Conservation (phyloP, 257 asterid genomes). For the Nicotiana attenuata region DNA sequence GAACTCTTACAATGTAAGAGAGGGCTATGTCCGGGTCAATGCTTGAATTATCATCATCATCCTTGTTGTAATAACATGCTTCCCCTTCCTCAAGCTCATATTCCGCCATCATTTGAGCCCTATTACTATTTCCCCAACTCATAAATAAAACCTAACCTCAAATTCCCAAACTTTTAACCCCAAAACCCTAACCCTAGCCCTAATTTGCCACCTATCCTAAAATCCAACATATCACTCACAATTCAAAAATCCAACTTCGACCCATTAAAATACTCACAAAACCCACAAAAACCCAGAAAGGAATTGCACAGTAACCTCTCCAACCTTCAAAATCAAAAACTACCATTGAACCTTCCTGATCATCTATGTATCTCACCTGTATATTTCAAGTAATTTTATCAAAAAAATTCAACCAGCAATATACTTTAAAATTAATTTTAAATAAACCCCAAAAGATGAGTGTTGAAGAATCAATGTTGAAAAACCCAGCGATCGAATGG, state of each 20-base stretch:
- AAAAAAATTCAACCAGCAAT: background rate
- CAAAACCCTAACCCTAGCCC: conserved; percentile 45
- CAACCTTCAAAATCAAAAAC: conserved; percentile 31
- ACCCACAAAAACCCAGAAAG: conserved; percentile 39
- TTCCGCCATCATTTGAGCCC: conserved; percentile 43
- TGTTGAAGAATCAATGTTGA: conserved; percentile 24
- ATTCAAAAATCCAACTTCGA: conserved; percentile 32
- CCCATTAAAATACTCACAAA: conserved; percentile 34
- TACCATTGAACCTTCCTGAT: conserved; percentile 57
- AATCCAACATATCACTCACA: conserved; percentile 64
- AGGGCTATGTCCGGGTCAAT: conserved; percentile 73
- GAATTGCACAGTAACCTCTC: conserved; percentile 24
- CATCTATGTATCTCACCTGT: conserved; percentile 26
- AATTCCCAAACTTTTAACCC: conserved; percentile 30
- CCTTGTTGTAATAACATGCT: conserved; percentile 41
- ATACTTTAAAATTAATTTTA: background rate
- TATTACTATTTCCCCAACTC: conserved; percentile 14
- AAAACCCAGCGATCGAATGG: conserved; percentile 43
- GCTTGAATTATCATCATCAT: conserved; percentile 52
- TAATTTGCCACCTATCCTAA: conserved; percentile 49
- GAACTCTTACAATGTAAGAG: conserved; percentile 83
- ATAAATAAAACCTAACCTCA: conserved; percentile 13
- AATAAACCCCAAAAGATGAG: background rate
- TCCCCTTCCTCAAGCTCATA: conserved; percentile 93
- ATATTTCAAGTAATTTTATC: background rate